These are phyloP conservation scores for Helotiales sp. DNA, from an alignment of 2,329 filamentous ascomycete genomes.

Conservation along the genomic window DNA sequence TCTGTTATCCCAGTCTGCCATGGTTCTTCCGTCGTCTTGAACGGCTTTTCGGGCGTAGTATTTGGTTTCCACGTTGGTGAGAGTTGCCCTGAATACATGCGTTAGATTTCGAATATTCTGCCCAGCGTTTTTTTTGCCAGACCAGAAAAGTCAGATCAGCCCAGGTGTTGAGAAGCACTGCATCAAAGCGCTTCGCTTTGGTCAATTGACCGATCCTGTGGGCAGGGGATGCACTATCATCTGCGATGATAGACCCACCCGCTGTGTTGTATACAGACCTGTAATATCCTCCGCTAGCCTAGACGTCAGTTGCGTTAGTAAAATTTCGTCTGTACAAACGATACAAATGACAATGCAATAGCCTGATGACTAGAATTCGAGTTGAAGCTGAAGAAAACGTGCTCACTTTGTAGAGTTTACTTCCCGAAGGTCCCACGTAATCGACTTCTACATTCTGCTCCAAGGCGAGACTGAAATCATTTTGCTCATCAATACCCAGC, in stretches of 20 bases:
- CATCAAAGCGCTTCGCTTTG: not conserved
- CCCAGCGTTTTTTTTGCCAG: not conserved
- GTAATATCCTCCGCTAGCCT: not conserved
- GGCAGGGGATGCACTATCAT: not conserved
- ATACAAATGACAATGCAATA: not conserved
- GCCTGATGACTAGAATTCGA: not conserved
- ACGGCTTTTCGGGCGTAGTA: not conserved
- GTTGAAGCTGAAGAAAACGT: not conserved
- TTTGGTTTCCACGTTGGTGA: not conserved
- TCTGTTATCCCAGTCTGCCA: not conserved
- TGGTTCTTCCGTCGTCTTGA: not conserved
- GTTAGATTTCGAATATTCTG: not conserved
- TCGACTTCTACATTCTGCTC: not conserved
- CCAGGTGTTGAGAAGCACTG: not conserved
- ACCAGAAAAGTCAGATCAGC: not conserved
- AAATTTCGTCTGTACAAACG: not conserved
- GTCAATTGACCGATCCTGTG: not conserved
- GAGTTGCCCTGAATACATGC: not conserved
- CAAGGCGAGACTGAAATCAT: not conserved
- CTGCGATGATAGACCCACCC: not conserved
- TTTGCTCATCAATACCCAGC: not conserved
- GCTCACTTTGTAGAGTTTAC: not conserved
- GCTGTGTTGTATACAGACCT: not conserved
- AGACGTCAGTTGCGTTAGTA: not conserved
- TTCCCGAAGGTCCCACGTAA: not conserved